A percentile compares a stretch with the other conserved stretches of the same genome.
phyloP scores from a whole-genome alignment of 768 basidiomycete species.

The Crepidotus variabilis region DNA sequence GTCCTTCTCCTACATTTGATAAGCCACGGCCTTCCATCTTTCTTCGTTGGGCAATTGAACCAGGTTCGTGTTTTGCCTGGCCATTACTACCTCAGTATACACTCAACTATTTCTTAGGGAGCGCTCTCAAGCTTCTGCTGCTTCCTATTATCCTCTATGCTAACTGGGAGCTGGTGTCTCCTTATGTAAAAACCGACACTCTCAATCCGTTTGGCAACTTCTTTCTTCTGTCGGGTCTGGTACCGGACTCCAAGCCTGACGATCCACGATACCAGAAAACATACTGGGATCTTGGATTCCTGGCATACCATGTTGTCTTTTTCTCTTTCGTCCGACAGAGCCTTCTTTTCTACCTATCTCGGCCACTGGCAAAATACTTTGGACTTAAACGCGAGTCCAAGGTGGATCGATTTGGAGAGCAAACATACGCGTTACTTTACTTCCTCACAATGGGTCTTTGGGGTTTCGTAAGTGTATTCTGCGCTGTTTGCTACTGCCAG shows the following conservation, averaged over 20 bases:
- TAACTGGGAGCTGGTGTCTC: conserved; percentile 57
- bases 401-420: conserved; percentile 85
- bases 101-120: conserved; percentile 31
- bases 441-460: conserved; percentile 65
- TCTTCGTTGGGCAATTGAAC: not conserved
- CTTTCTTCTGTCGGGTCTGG: conserved; percentile 65
- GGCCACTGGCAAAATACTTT: conserved; percentile 64
- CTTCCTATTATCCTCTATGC: conserved; percentile 56
- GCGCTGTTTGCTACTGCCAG: not conserved
- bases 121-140: conserved; percentile 64
- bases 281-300: conserved; percentile 72
- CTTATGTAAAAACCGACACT: conserved; percentile 40
- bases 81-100: not conserved
- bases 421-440: conserved; percentile 84
- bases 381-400: conserved; percentile 66
- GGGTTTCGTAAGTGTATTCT: conserved; percentile 64
- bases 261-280: conserved; percentile 70
- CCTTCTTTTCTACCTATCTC: conserved; percentile 59
- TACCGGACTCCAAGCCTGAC: conserved; percentile 46
- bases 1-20: not conserved
- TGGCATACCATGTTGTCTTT: conserved; percentile 80
- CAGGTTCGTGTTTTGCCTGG: not conserved
- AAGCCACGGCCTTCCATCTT: not conserved
- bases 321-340: conserved; percentile 86
- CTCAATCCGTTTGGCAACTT: conserved; percentile 73